Evolutionary conservation across 1,284 basidiomycete genomes (phyloP).

Genomic region (Cryptococcus sp.): DNA sequence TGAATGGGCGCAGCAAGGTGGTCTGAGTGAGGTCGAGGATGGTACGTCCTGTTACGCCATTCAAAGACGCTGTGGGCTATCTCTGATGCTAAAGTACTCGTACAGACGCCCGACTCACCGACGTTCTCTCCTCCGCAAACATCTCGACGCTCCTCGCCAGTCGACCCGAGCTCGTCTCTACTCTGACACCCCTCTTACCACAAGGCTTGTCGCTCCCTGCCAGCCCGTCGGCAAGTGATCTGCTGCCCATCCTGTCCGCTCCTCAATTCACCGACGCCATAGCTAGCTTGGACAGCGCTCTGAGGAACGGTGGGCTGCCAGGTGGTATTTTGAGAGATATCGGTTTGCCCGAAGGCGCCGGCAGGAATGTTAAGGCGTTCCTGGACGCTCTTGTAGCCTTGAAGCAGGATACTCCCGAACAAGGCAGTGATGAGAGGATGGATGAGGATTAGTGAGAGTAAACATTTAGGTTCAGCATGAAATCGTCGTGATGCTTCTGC

Average conservation of each 20-base stretch:
- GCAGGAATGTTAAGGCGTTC: slow-evolving; percentile 44
- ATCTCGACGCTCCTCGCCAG: slow-evolving; percentile 36
- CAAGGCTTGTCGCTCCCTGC: slow-evolving; percentile 34
- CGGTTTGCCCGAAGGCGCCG: slow-evolving; percentile 41
- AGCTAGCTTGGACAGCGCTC: slow-evolving; percentile 47
- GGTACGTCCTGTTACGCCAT: slow-evolving; percentile 6
- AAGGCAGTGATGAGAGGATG: slow-evolving; percentile 34
- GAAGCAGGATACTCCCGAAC: slow-evolving; percentile 7
- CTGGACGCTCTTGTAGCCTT: slow-evolving; percentile 37
- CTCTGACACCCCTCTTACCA: slow-evolving; percentile 44
- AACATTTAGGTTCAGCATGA: neutral
- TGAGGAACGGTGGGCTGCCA: slow-evolving; percentile 48
- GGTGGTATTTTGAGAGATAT: slow-evolving; percentile 48
- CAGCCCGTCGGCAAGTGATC: slow-evolving; percentile 34
- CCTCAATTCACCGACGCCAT: slow-evolving; percentile 52
- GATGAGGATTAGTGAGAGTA: slow-evolving; percentile 24
- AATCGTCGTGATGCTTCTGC: neutral
- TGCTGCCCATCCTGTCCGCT: slow-evolving; percentile 46
- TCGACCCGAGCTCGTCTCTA: slow-evolving; percentile 32
- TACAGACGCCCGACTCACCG: slow-evolving; percentile 42
- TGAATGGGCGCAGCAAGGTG: slow-evolving; percentile 39
- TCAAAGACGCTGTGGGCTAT: neutral
- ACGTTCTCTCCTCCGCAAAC: slow-evolving; percentile 45
- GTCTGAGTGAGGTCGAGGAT: slow-evolving; percentile 18
- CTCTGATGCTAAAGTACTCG: slow-evolving; percentile 1